Evolutionary conservation across 108 stramenopile species (phyloP), one percentile per base, ranked within the genome.

Genomic region (Cyclotella choctawhatcheeana): DNA sequence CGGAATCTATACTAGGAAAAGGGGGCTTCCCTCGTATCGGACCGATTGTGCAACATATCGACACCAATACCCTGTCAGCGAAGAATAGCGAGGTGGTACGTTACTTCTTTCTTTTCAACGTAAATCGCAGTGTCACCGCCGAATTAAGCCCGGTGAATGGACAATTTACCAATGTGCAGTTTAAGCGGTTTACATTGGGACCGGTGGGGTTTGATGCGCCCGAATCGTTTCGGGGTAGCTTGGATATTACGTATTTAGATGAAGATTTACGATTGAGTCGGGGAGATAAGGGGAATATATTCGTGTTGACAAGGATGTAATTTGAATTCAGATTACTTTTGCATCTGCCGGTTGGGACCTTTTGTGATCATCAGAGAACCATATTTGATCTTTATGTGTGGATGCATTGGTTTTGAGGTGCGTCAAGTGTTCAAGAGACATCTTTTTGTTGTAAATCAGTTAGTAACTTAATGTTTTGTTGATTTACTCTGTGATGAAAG

Each of bases 201-300:
- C 6, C 40, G 81, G 31, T 87, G 53, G 81, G 73, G 0, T 82
- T 87, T 60, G 74, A 84, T 71, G 86, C 83, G 12, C 86, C 86
- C 2, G 81, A 84, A 13, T 37, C 58, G 6, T 87, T 87, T 73
- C 53, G 71, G 25, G 86, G 86, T 2, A 68, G 54, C 44, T 67
- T 87, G 53, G 75, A 83, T 71, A 61, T 84, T 25, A 87, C 83
- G 0, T 84, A 87, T 67, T 74, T 87, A 61, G 86, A 87, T 66
- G 71, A 87, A n/a, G 83, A 87, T 16, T 25, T 84, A 29, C 53
- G 86, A 20, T 62, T 87, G 37, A 77, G 83, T 0, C 37, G 86
- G 48, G 86, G 86, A 0, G 86, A 86, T 64, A 84, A 84, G 35
- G 86, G 86, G 3, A 86, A 86, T 66, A 83, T 83, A 35, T 86